Percentiles rank a stretch among this genome's conserved stretches.
phyloP scores from a whole-genome alignment of 192 early-diverging fungal species.

The Rhizophlyctis rosea region DNA sequence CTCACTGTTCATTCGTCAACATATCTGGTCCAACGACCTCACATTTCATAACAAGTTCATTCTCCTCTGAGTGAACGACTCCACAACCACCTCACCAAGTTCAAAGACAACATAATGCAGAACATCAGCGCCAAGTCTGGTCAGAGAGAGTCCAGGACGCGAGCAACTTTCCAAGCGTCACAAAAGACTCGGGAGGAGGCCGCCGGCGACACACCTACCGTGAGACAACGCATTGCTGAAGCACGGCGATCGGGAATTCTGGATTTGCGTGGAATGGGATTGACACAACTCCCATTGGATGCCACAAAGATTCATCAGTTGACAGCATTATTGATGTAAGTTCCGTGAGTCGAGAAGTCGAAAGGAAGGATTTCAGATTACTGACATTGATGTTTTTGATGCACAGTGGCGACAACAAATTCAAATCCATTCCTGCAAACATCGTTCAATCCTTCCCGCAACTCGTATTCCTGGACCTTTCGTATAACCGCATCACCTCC shows the following conservation, averaged over 20 bases:
- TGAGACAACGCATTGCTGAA: slow-evolving; percentile 38
- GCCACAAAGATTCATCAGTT: slow-evolving; percentile 30
- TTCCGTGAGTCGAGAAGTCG: background rate
- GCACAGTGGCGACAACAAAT: slow-evolving; percentile 37
- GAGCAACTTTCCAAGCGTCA: slow-evolving; percentile 21
- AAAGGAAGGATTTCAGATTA: background rate
- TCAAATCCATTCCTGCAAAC: slow-evolving; percentile 33
- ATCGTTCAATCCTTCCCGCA: slow-evolving; percentile 32
- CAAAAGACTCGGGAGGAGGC: slow-evolving; percentile 16
- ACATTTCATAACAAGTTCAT: too few relatives aligned
- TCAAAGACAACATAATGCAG: slow-evolving; percentile 11
- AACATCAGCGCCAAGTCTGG: slow-evolving; percentile 4
- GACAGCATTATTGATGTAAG: slow-evolving; percentile 39
- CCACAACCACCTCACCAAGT: too few relatives aligned
- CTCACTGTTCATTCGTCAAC: too few relatives aligned
- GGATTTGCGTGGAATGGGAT: slow-evolving; percentile 31
- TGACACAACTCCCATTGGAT: slow-evolving; percentile 34
- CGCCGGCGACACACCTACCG: slow-evolving; percentile 36
- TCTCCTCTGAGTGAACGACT: too few relatives aligned
- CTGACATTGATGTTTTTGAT: background rate
- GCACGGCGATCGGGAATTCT: slow-evolving; percentile 37
- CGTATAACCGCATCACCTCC: slow-evolving; percentile 28
- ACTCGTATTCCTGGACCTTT: slow-evolving; percentile 42
- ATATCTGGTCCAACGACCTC: too few relatives aligned
- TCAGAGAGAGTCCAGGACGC: slow-evolving; percentile 13